These are phyloP conservation scores for Phytomonas francai DNA, from an alignment of 208 protist genomes.

Conservation along the genomic window DNA sequence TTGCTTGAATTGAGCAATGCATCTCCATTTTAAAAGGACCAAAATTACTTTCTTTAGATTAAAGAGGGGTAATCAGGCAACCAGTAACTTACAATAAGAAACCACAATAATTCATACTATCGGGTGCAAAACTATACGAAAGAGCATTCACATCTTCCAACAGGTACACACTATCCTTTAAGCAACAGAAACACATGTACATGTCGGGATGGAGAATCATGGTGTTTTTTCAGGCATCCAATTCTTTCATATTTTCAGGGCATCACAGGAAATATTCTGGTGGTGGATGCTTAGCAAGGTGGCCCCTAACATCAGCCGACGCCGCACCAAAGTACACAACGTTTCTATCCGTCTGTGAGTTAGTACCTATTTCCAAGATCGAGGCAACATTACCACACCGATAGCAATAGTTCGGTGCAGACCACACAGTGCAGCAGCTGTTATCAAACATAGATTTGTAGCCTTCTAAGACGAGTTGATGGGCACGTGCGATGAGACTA, in stretches of 20 bases:
- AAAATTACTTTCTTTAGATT: not conserved
- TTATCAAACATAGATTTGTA: constrained; percentile 92
- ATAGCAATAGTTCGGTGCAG: constrained; percentile 94
- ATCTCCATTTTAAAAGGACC: not conserved
- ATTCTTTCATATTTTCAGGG: not conserved
- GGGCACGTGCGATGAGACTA: constrained; percentile 81
- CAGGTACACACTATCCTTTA: not conserved
- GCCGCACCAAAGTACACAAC: constrained; percentile 79
- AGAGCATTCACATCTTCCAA: not conserved
- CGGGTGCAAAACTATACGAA: not conserved
- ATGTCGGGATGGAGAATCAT: constrained; percentile 92
- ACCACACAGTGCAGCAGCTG: constrained; percentile 93
- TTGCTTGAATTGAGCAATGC: not conserved
- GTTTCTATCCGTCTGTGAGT: constrained; percentile 53
- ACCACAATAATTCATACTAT: not conserved
- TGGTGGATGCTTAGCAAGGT: constrained; percentile 80
- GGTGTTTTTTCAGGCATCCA: not conserved
- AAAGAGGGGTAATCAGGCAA: not conserved
- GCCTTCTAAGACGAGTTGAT: constrained; percentile 91
- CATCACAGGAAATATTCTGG: constrained; percentile 84
- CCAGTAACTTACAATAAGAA: not conserved
- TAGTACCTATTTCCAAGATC: constrained; percentile 88
- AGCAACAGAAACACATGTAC: constrained; percentile 35
- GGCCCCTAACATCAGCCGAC: constrained; percentile 60
- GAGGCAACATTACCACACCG: constrained; percentile 92